A percentile compares a stretch with the other conserved stretches of the same genome.
phyloP scores from a whole-genome alignment of 345 rosid species.

The Eucalyptus tenuipes region DNA sequence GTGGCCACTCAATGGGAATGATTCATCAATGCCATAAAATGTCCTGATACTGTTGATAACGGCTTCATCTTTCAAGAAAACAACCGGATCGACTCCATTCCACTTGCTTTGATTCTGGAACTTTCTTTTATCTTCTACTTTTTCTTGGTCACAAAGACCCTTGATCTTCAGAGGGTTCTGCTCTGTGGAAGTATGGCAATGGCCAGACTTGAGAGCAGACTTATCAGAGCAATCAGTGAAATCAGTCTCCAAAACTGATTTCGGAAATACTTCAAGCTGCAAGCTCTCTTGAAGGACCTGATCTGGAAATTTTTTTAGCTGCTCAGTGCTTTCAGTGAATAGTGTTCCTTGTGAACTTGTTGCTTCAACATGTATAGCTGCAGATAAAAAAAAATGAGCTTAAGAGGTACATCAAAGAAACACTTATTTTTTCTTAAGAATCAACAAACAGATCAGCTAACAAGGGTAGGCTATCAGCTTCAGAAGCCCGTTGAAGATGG shows the following conservation, averaged over 20 bases:
- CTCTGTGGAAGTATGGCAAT: constrained; percentile 5
- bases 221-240: not conserved
- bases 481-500: not conserved
- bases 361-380: not conserved
- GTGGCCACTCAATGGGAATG: constrained; percentile 62
- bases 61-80: constrained; percentile 66
- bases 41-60: constrained; percentile 52
- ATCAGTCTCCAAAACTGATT: not conserved
- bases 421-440: not conserved
- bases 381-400: not conserved
- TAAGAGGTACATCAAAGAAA: not conserved
- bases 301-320: not conserved
- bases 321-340: not conserved
- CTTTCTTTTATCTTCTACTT: constrained; percentile 47
- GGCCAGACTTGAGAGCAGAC: not conserved
- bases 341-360: not conserved
- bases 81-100: constrained; percentile 90
- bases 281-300: not conserved
- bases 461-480: not conserved
- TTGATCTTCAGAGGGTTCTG: constrained; percentile 15
- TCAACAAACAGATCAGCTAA: not conserved
- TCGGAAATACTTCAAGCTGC: not conserved
- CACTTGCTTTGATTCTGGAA: constrained; percentile 88
- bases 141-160: constrained; percentile 13
- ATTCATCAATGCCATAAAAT: constrained; percentile 74